Percentiles rank a stretch among this genome's conserved stretches.
These are phyloP conservation scores for Cladobotryum mycophilum DNA, from an alignment of 2,329 filamentous ascomycete species.

Conservation along the genomic window DNA sequence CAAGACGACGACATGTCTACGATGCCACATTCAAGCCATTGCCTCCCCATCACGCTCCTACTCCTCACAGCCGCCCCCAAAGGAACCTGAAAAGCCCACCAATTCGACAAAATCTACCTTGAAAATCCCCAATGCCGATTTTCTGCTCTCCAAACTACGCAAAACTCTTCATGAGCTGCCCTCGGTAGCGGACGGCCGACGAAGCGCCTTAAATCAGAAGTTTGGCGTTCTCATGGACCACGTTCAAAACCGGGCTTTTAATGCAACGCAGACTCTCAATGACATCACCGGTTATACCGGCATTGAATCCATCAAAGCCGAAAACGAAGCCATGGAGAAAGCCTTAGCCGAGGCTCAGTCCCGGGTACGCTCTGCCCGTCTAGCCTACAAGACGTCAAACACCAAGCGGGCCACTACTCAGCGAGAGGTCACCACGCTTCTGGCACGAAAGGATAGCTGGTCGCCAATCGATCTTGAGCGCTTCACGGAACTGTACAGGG, in stretches of 20 bases:
- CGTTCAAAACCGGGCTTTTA: conserved; percentile 75
- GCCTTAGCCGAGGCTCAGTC: conserved; percentile 54
- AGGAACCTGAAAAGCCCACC: conserved; percentile 11
- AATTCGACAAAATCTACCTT: not conserved
- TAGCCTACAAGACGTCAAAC: conserved; percentile 76
- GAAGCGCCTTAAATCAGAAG: conserved; percentile 27
- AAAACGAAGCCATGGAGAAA: conserved; percentile 63
- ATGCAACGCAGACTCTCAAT: conserved; percentile 83
- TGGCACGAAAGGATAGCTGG: conserved; percentile 94
- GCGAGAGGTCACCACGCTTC: conserved; percentile 87
- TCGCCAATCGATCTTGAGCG: conserved; percentile 79
- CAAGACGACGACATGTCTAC: conserved; percentile 12
- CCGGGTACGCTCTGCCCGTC: conserved; percentile 64
- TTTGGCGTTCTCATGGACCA: conserved; percentile 69
- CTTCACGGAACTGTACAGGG: conserved; percentile 87
- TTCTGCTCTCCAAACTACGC: not conserved
- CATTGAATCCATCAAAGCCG: conserved; percentile 77
- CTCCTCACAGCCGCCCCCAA: conserved; percentile 21
- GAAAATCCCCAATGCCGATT: not conserved
- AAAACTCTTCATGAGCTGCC: conserved; percentile 22
- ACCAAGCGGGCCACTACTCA: conserved; percentile 79
- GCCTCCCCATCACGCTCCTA: conserved; percentile 18
- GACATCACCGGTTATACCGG: conserved; percentile 89
- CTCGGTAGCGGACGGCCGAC: conserved; percentile 26
- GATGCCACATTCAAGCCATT: conserved; percentile 19